A percentile compares a stretch with the other conserved stretches of the same genome.
Evolutionary conservation across 2,329 filamentous ascomycete species (phyloP).

Genomic region (Penicillium verrucosum): DNA sequence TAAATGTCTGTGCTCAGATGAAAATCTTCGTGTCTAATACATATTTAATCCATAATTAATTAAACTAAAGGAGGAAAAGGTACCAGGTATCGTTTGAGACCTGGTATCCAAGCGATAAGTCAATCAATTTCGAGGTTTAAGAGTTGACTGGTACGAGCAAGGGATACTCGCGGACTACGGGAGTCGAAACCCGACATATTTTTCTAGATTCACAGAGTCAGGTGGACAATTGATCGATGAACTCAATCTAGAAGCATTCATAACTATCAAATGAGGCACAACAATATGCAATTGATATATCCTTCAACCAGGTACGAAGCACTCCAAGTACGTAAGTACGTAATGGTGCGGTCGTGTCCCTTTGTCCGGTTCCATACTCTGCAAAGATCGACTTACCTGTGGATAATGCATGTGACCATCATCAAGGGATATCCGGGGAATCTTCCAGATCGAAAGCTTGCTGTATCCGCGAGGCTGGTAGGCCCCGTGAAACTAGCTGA

Average conservation of each 20-base stretch:
- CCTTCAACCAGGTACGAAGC: neutral
- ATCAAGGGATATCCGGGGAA: slow-evolving; percentile 12
- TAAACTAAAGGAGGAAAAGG: neutral
- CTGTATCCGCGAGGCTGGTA: slow-evolving; percentile 5
- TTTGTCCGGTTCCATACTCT: neutral
- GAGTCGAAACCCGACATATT: slow-evolving; percentile 14
- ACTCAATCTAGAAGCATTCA: slow-evolving; percentile 15
- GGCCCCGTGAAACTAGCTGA: slow-evolving; percentile 5
- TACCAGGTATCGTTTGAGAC: neutral
- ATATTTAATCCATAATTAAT: neutral
- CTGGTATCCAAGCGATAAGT: slow-evolving; percentile 1
- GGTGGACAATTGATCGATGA: slow-evolving; percentile 14
- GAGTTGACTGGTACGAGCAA: slow-evolving; percentile 17
- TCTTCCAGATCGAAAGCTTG: slow-evolving; percentile 12
- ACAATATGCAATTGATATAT: neutral
- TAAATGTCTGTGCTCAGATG: slow-evolving; percentile 8
- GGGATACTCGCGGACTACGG: slow-evolving; percentile 18
- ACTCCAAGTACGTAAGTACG: neutral
- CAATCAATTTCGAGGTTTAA: neutral
- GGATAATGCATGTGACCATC: slow-evolving; percentile 5
- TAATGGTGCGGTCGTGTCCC: neutral
- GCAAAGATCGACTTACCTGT: neutral
- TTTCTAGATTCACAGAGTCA: slow-evolving; percentile 19
- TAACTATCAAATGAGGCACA: slow-evolving; percentile 2
- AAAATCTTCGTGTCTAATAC: slow-evolving; percentile 7